These are phyloP conservation scores for Coemansia sp. DNA, from an alignment of 192 early-diverging fungal genomes.

Conservation along the genomic window DNA sequence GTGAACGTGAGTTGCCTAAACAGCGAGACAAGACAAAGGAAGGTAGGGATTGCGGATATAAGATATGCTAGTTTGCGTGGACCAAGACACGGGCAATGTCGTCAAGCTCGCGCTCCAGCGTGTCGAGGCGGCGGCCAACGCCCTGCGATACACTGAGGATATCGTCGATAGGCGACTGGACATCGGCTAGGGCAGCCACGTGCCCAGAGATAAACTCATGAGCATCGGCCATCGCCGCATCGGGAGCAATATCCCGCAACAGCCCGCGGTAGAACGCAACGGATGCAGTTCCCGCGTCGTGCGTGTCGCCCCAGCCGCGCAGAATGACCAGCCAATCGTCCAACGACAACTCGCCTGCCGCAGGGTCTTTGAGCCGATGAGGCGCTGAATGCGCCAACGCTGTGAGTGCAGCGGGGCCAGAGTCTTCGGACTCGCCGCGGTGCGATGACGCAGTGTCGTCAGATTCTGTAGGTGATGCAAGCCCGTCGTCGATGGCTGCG, in stretches of 20 bases:
- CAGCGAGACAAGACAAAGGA: no score
- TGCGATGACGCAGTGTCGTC: conserved; percentile 39
- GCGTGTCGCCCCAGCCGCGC: conserved; percentile 46
- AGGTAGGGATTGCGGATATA: no score
- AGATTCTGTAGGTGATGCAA: conserved; percentile 25
- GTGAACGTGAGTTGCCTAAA: no score
- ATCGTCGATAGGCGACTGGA: conserved; percentile 46
- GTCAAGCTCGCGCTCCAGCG: conserved; percentile 50
- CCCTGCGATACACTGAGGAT: conserved; percentile 50
- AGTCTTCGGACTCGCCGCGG: conserved; percentile 17
- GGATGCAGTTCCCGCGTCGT: conserved; percentile 26
- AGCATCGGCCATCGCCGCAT: conserved; percentile 13
- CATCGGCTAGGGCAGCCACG: conserved; percentile 29
- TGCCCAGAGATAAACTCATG: conserved; percentile 27
- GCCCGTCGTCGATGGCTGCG: conserved; percentile 6
- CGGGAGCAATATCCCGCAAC: conserved; percentile 32
- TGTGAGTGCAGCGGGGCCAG: conserved; percentile 13
- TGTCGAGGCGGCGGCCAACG: conserved; percentile 46
- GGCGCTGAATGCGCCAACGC: conserved; percentile 24
- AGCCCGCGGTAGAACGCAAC: conserved; percentile 42
- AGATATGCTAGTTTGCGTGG: conserved; percentile 25
- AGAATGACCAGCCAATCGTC: conserved; percentile 52
- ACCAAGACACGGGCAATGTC: conserved; percentile 49
- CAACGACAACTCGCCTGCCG: conserved; percentile 32
- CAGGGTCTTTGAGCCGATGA: conserved; percentile 33